Conservation (phyloP, 2,329 filamentous ascomycete genomes). For the Purpureocillium takamizusanense region DNA sequence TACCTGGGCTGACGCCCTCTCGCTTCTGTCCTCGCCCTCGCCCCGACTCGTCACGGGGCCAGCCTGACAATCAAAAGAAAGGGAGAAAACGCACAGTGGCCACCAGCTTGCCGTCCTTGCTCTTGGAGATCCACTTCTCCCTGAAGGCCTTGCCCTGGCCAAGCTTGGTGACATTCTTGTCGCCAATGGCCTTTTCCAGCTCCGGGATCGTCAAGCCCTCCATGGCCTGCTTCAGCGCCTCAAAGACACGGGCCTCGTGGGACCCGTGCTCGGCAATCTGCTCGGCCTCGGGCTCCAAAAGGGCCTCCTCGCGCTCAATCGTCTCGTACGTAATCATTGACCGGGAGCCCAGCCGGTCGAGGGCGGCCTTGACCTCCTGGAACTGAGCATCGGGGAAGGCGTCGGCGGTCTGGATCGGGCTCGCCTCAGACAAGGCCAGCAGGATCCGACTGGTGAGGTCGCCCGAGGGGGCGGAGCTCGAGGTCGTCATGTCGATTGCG, state of each 20-base stretch:
- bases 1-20: too few relatives aligned
- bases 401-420: slow-evolving; percentile 59
- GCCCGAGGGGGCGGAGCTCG: slow-evolving; percentile 25
- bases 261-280: slow-evolving; percentile 66
- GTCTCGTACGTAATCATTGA: slow-evolving; percentile 83
- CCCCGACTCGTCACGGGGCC: neutral
- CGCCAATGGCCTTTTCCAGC: slow-evolving; percentile 58
- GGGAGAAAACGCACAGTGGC: slow-evolving; percentile 32
- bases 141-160: slow-evolving; percentile 95
- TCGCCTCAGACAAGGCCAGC: slow-evolving; percentile 52
- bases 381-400: slow-evolving; percentile 60
- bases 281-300: slow-evolving; percentile 67
- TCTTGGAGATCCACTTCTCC: slow-evolving; percentile 61
- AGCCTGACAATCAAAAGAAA: neutral
- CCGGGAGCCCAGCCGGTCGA: slow-evolving; percentile 77
- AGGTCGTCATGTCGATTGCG: slow-evolving; percentile 30
- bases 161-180: slow-evolving; percentile 67
- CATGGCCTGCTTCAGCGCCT: slow-evolving; percentile 59
- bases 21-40: too few relatives aligned
- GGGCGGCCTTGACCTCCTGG: slow-evolving; percentile 69
- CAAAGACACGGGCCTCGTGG: slow-evolving; percentile 76
- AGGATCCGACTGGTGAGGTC: slow-evolving; percentile 60
- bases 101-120: slow-evolving; percentile 46
- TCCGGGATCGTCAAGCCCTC: slow-evolving; percentile 77
- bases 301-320: slow-evolving; percentile 67